Evolutionary conservation across 2,329 filamentous ascomycete genomes (phyloP), one percentile per base, ranked within the genome.

Genomic region (Claviceps capensis): DNA sequence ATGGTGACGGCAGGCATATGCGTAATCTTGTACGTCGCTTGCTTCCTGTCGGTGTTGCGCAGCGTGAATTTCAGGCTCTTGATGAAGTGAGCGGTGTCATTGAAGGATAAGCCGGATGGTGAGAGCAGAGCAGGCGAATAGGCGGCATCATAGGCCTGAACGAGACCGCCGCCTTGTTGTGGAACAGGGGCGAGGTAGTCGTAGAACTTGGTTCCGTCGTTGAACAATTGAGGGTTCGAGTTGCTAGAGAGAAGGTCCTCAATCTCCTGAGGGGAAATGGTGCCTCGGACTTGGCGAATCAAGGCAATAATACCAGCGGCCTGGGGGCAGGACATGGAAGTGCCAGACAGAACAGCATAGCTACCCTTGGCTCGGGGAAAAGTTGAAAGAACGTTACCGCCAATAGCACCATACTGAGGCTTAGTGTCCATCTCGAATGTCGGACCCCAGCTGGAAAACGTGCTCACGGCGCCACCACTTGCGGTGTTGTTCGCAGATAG

Each of bases 321-420:
- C 14, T 78, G 70, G 7, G 79, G 78, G 37, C 73, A 74, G 3
- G 79, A 72, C 80, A 84, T 83, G 1, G 78, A 81, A 0, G 78
- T 81, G 13, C 78, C 78, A 37, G 69, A 79, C 26, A 72, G 63
- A 1, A 80, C 71, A 22, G 70, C 72, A 50, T 80, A 83, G 34
- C 66, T 64, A 23, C 74, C 74, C 36, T 67, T 59, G 3, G 64
- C 63, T 3, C 60, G 54, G 0, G 75, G 78, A 56, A 69, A 82
- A 0, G 78, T 82, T 9, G 78, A 80, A 26, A 83, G 63, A 46
- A 83, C 81, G 49, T 71, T 70, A 47, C 77, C 77, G 38, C 79
- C 78, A 2, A 77, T 74, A 1, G 76, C 68, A n/a, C 72, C 73
- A 43, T 80, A 63, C 57, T 80, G 72, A 0, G 78, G 78, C 62